Evolutionary conservation across 2,329 filamentous ascomycete genomes (phyloP).

Genomic region (Venturia pyrina): DNA sequence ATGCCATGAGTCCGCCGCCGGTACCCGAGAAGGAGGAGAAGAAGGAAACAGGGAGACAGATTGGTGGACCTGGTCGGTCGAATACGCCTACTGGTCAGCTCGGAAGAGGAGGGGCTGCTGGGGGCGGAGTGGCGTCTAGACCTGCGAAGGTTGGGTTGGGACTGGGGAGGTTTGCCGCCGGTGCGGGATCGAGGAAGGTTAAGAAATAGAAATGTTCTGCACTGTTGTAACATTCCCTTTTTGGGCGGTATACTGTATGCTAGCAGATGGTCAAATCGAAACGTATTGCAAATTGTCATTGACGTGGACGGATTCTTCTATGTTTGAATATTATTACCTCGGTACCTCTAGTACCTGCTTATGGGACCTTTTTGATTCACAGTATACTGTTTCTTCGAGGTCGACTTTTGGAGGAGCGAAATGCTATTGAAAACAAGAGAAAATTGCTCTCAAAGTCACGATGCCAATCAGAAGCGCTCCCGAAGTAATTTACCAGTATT

Average conservation of each 20-base stretch:
- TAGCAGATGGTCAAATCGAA: too few species aligned
- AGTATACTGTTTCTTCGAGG: too few species aligned
- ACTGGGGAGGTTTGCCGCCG: slow-evolving; percentile 34
- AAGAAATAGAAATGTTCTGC: background rate
- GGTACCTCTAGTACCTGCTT: too few species aligned
- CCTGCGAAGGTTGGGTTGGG: slow-evolving; percentile 31
- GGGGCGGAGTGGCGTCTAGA: slow-evolving; percentile 20
- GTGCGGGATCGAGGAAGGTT: slow-evolving; percentile 25
- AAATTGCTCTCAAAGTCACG: background rate
- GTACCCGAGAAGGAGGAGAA: slow-evolving; percentile 10
- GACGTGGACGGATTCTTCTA: too few species aligned
- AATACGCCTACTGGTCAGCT: background rate
- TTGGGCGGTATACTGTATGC: background rate
- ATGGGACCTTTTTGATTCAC: too few species aligned
- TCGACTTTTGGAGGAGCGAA: too few species aligned
- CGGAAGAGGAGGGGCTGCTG: background rate
- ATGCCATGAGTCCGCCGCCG: slow-evolving; percentile 3
- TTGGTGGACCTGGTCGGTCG: background rate
- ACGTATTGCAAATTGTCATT: too few species aligned
- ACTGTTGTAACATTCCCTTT: too few species aligned
- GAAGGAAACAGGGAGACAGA: background rate
- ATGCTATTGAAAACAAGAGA: too few species aligned
- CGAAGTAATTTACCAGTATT: too few species aligned
- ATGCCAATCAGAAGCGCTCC: background rate
- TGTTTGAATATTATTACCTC: too few species aligned